Conservation (phyloP, 495 filamentous ascomycete species). For the Tetracladium marchalianum region DNA sequence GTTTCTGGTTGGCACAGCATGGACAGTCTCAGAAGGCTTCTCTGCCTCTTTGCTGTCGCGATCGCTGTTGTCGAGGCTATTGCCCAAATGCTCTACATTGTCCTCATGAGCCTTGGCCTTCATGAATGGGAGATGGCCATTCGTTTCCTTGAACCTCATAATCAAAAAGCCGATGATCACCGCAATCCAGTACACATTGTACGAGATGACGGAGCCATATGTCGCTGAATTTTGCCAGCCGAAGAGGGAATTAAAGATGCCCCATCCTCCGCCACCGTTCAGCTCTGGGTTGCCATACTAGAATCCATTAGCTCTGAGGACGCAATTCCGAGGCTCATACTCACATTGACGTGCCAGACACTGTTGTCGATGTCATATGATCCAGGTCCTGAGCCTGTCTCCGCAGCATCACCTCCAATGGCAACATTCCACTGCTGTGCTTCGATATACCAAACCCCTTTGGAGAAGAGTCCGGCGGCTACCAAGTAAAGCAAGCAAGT, state of each 20-base stretch:
- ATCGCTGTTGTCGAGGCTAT: slow-evolving; percentile 4
- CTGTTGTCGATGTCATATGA: slow-evolving; percentile 78
- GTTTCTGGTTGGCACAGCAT: background rate
- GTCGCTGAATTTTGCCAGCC: slow-evolving; percentile 90
- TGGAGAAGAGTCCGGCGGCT: slow-evolving; percentile 75
- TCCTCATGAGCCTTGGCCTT: slow-evolving; percentile 22
- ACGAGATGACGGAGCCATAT: slow-evolving; percentile 72
- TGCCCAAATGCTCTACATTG: background rate
- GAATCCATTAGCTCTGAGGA: slow-evolving; percentile 5
- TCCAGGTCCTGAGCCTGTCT: slow-evolving; percentile 67
- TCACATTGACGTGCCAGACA: slow-evolving; percentile 86
- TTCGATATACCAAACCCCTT: slow-evolving; percentile 64
- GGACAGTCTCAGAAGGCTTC: slow-evolving; percentile 1
- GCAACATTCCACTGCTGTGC: slow-evolving; percentile 51
- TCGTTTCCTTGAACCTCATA: slow-evolving; percentile 59
- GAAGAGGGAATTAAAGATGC: slow-evolving; percentile 73
- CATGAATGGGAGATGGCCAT: slow-evolving; percentile 55
- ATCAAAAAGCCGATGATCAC: slow-evolving; percentile 50
- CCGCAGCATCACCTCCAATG: slow-evolving; percentile 63
- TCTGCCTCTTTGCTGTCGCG: slow-evolving; percentile 2
- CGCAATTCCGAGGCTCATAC: slow-evolving; percentile 15
- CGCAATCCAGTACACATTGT: slow-evolving; percentile 79
- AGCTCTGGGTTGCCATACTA: slow-evolving; percentile 68
- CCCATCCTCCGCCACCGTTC: slow-evolving; percentile 76
- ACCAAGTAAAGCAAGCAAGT: slow-evolving; percentile 82